Evolutionary conservation across 352 stramenopile species (phyloP).

Genomic region (Globisporangium megalacanthum): DNA sequence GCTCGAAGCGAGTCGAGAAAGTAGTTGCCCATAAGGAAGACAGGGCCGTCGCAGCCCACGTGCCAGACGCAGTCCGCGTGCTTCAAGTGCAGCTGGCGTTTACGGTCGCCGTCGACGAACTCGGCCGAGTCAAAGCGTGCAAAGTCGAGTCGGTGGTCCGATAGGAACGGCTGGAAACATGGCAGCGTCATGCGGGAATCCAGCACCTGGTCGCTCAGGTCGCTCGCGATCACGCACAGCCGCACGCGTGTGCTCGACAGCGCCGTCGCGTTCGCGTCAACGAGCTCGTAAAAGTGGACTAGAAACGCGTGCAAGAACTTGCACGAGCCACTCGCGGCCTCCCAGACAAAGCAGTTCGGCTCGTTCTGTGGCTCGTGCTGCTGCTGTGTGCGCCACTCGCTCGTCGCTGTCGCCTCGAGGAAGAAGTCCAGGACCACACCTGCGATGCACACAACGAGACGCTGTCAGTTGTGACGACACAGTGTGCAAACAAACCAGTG

Average conservation of each 20-base stretch:
- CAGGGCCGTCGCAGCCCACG: constrained; percentile 39
- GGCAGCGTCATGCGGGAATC: constrained; percentile 45
- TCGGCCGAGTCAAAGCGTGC: constrained; percentile 55
- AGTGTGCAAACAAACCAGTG: too few relatives aligned
- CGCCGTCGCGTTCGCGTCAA: constrained; percentile 13
- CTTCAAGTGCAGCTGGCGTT: constrained; percentile 29
- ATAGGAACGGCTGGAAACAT: constrained; percentile 50
- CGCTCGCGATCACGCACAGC: constrained; percentile 59
- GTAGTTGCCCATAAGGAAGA: constrained; percentile 82
- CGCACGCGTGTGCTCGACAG: constrained; percentile 27
- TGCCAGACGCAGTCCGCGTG: constrained; percentile 23
- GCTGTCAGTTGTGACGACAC: background rate
- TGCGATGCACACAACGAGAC: background rate
- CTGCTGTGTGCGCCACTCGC: background rate
- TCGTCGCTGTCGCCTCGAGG: constrained; percentile 3
- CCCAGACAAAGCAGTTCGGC: constrained; percentile 80
- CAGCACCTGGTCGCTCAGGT: constrained; percentile 74
- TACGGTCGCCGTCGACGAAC: constrained; percentile 24
- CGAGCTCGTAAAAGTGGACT: constrained; percentile 51
- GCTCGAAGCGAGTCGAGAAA: constrained; percentile 74
- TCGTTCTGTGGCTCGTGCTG: background rate
- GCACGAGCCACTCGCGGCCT: constrained; percentile 75
- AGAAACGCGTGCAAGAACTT: constrained; percentile 78
- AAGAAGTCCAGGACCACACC: constrained; percentile 45
- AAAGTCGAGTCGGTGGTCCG: constrained; percentile 50